A percentile compares a stretch with the other conserved stretches of the same genome.
phyloP scores from a whole-genome alignment of 2,329 filamentous ascomycete species.

The Westerdykella ornata region DNA sequence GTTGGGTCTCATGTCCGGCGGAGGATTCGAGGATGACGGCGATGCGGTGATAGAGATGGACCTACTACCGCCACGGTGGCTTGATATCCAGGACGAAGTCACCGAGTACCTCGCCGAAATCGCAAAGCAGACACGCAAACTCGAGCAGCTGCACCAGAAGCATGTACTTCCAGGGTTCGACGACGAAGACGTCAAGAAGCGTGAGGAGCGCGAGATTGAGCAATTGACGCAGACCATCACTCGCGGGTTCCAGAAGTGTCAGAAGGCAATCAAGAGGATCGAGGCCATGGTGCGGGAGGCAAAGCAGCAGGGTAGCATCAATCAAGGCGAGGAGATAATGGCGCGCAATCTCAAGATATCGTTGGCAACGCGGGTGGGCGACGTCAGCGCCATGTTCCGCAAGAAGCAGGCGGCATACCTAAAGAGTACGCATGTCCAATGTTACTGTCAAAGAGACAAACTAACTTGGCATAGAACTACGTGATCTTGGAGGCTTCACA shows the following conservation, averaged over 20 bases:
- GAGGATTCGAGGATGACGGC: conserved; percentile 74
- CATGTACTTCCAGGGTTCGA: conserved; percentile 95
- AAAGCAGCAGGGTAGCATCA: conserved; percentile 64
- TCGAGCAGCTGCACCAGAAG: conserved; percentile 93
- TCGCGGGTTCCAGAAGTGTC: conserved; percentile 79
- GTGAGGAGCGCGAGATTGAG: conserved; percentile 88
- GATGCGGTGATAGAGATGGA: conserved; percentile 99
- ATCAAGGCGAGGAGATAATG: conserved; percentile 85
- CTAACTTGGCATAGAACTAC: conserved; percentile 34
- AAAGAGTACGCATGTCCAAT: conserved; percentile 61
- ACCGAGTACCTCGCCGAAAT: conserved; percentile 74
- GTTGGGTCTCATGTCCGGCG: conserved; percentile 76
- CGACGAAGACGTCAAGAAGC: conserved; percentile 80
- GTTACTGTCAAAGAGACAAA: neutral
- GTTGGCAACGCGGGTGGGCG: conserved; percentile 79
- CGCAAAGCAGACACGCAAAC: conserved; percentile 70
- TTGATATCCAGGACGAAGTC: conserved; percentile 90
- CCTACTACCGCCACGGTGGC: conserved; percentile 87
- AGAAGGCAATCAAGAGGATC: conserved; percentile 79
- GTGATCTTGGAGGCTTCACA: conserved; percentile 42
- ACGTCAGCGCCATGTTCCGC: conserved; percentile 83
- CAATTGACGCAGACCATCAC: conserved; percentile 85
- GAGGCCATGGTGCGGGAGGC: conserved; percentile 81
- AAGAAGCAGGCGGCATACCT: conserved; percentile 97
- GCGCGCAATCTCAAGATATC: conserved; percentile 93